A percentile compares a stretch with the other conserved stretches of the same genome.
These are phyloP conservation scores for Nemania sp. DNA, from an alignment of 2,329 filamentous ascomycete genomes.

Conservation along the genomic window DNA sequence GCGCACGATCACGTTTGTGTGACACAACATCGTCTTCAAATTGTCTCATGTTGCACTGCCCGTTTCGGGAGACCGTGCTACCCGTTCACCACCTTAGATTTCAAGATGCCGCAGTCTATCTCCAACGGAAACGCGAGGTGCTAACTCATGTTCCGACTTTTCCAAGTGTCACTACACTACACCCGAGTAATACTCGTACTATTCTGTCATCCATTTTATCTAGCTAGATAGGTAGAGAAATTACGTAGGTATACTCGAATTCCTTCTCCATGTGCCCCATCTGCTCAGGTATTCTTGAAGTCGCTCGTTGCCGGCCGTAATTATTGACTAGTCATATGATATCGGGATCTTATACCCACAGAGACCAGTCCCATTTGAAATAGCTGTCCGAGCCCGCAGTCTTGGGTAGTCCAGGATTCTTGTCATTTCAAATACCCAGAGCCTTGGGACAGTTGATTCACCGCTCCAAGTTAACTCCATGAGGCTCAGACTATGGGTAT, in stretches of 20 bases:
- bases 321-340: conserved; percentile 4
- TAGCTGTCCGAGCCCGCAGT: conserved; percentile 19
- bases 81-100: not conserved
- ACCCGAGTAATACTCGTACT: no score
- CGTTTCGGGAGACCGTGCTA: not conserved
- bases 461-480: conserved; percentile 9
- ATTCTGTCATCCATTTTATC: not conserved
- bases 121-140: no score
- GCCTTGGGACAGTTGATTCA: conserved; percentile 19
- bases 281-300: not conserved
- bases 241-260: not conserved
- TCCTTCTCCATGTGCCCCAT: not conserved
- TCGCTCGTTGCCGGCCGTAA: conserved; percentile 4
- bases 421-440: conserved; percentile 26
- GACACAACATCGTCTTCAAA: conserved; percentile 14
- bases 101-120: not conserved
- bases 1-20: conserved; percentile 11
- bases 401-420: conserved; percentile 21
- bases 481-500: conserved; percentile 9
- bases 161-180: no score
- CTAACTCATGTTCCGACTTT: no score
- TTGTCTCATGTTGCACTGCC: conserved; percentile 20
- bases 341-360: not conserved
- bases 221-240: no score
- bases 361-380: conserved; percentile 21